Base-by-base conservation (phyloP, 306 rosid species). In the Fagus crenata region DNA sequence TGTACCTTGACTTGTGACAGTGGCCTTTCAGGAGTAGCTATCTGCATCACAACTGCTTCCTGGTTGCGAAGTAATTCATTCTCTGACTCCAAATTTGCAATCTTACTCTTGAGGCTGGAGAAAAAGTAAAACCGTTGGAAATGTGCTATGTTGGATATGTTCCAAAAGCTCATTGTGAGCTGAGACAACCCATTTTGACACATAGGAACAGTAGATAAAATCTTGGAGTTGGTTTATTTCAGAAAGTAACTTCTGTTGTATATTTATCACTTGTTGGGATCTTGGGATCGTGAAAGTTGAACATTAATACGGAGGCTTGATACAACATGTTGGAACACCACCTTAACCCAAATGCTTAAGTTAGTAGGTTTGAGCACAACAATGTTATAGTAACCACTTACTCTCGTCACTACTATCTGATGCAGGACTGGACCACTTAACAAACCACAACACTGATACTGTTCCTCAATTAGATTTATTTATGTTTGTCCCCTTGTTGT, bases 21-120 rank as follows among this genome's bases (percentile, higher is more conserved):
- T 58, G 28, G 53, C 4, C 14, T 77, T 74, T 85, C 82, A 71
- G 84, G 75, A 53, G 67, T 53, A 82, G 71, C 58, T 81, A 82
- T 82, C 32, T 83, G 84, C 70, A 85, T 89, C 77, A 84, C 78
- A 28, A 81, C 76, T 43, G 81, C 87, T 75, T 84, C 67, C 81
- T 82, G 84, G 73, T 71, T 80, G 78, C 82, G 89, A 42, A 93
- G 92, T 67, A 32, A 3, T 82, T 89, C 90, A 59, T 93, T 93
- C 75, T 90, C 90, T 22, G 94, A 86, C 82, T 93, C 91, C 79
- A 93, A 82, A 67, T 72, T 85, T 82, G 41, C 79, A 39, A 90
- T 84, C 81, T 87, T 87, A 74, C 36, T 86, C 88, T 88, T 89
- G 77, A 93, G 92, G 78, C 97, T 93, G 87, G 68, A 75, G 37